Evolutionary conservation across 768 basidiomycete species (phyloP), one percentile per base, ranked within the genome.

Genomic region (Rhizopogon salebrosus): DNA sequence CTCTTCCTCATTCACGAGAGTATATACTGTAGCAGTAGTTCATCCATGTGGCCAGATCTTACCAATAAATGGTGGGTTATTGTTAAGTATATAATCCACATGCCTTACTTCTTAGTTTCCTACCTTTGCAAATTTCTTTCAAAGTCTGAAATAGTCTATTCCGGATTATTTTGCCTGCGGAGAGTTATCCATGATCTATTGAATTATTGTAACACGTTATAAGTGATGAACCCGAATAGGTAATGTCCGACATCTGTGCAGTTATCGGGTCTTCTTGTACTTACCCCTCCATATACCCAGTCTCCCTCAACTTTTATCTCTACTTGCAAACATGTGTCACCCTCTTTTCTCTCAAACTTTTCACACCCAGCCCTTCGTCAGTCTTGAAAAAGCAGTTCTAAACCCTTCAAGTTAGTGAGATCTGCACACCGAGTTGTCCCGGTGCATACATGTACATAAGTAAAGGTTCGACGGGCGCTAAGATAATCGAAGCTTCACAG

Each of bases 281-380:
- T 35, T 42, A 4, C 10, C 35, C 46, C 22, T 26, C 48, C 18
- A 20, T 58, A 65, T 57, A 57, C 56, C 63, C 57, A 45, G 14
- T 37, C 9, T 53, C 26, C 41, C n/a, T n/a, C n/a, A 34, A n/a
- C 37, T 9, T 20, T 43, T 55, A 29, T 40, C 42, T 36, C 48
- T 40, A 22, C 51, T 45, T 68, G 63, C 53, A 45, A 64, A 48
- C 26, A 84, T 84, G 83, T 83, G 83, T 59, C 81, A 83, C 55
- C 74, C 81, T 57, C 74, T 84, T 48, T 83, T 78, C 66, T 83
- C 82, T 39, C 69, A 72, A 58, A 49, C 64, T 36, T n/a, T n/a
- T n/a, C n/a, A n/a, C n/a, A n/a, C n/a, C n/a, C 53, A 64, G 0
- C 77, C 75, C 23, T 67, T 69, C 41, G 71, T 79, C 43, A 73